Evolutionary conservation across 1,284 basidiomycete genomes (phyloP).

Genomic region (Violaceomyces palustris): DNA sequence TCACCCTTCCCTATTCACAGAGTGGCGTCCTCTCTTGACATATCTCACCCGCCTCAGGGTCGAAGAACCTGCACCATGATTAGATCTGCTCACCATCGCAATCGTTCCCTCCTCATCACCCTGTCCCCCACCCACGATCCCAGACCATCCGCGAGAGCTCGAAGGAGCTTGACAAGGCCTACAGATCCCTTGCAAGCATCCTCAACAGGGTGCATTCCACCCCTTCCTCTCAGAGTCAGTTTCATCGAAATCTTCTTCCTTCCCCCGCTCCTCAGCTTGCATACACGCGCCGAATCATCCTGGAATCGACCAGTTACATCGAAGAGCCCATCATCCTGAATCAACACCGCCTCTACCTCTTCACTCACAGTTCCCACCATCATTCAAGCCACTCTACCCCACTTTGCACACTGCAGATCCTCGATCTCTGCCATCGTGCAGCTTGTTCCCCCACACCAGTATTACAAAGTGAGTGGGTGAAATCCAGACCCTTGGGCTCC

Average conservation of each 20-base stretch:
- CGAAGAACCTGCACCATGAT: too few species aligned
- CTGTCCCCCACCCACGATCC: not conserved
- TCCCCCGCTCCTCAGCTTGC: too few species aligned
- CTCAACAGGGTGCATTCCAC: slow-evolving; percentile 31
- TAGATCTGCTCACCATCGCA: too few species aligned
- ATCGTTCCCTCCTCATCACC: too few species aligned
- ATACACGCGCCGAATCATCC: too few species aligned
- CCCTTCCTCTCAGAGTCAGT: slow-evolving; percentile 4
- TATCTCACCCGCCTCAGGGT: too few species aligned
- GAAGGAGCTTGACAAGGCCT: slow-evolving; percentile 29
- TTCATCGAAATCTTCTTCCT: too few species aligned
- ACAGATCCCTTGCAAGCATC: slow-evolving; percentile 13
- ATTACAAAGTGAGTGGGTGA: slow-evolving; percentile 17
- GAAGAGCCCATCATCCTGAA: too few species aligned
- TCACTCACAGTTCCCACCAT: slow-evolving; percentile 1
- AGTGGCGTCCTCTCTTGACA: too few species aligned
- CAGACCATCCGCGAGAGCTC: slow-evolving; percentile 20
- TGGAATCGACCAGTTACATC: too few species aligned
- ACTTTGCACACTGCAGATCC: not conserved
- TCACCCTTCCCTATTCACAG: not conserved
- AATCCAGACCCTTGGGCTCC: too few species aligned
- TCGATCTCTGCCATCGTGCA: slow-evolving; percentile 2
- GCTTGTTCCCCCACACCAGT: slow-evolving; percentile 15
- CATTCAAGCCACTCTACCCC: not conserved
- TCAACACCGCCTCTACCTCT: too few species aligned